Evolutionary conservation across 1,284 basidiomycete species (phyloP), one percentile per base, ranked within the genome.

Genomic region (Cryptococcus depauperatus): DNA sequence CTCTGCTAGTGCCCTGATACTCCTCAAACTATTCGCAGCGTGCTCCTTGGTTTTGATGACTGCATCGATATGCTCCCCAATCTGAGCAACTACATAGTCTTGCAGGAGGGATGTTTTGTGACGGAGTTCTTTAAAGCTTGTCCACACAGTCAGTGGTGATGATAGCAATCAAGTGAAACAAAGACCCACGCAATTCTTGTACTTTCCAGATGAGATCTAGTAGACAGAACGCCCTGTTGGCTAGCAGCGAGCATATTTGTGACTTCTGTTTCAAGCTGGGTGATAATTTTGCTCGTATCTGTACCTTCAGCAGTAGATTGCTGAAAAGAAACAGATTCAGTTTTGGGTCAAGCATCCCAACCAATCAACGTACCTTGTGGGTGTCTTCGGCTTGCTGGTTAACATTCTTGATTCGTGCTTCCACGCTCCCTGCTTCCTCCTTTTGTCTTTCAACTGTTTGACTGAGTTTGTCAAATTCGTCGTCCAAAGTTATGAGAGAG

Each of bases 361-460:
- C n/a, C n/a, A n/a, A 29, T 14, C 33, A n/a, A 74, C 79, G 58
- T 51, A 85, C 85, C 60, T 81, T 79, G 64, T 84, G 79, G 35
- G 84, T 72, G 50, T 83, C 79, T 51, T 89, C 85, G 0, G 85
- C 83, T 61, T 88, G 80, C 38, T 85, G 81, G 14, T 61, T 53
- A 8, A 65, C 55, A 23, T 64, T 52, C 43, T 61, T 66, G 18
- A 70, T 51, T 32, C 62, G 60, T 25, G 59, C 82, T 61, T 84
- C 81, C 19, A 82, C 61, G 57, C 82, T 80, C 32, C 71, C 71
- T 23, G 81, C 78, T 55, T 86, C 83, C 53, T 84, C 80, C 41
- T 82, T 80, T 50, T 64, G 57, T 21, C 58, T 54, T 38, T 68
- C 68, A 1, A 68, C 61, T 30, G 54, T 52, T 43, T 69, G 64